Evolutionary conservation across 495 filamentous ascomycete genomes (phyloP).

Genomic region (Aspergillus mulundensis): DNA sequence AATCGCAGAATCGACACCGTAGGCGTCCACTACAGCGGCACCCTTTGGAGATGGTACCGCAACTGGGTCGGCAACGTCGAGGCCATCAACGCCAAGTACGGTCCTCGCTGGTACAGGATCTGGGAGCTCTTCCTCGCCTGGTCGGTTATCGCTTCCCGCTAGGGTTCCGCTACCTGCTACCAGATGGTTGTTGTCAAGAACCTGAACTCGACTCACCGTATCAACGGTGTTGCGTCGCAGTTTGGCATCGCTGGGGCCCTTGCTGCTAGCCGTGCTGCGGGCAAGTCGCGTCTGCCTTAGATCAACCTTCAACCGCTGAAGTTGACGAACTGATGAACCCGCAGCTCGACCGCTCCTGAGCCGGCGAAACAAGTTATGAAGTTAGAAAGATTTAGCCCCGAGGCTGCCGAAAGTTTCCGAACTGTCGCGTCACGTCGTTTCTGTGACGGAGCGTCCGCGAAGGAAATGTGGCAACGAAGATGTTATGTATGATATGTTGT

Average conservation of each 20-base stretch:
- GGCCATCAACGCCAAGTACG: slow-evolving; percentile 94
- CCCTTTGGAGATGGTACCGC: slow-evolving; percentile 96
- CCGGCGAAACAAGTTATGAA: too few species aligned
- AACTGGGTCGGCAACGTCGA: slow-evolving; percentile 98
- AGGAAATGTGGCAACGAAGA: not conserved
- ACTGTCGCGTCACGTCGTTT: too few species aligned
- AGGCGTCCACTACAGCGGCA: slow-evolving; percentile 95
- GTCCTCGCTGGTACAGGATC: slow-evolving; percentile 95
- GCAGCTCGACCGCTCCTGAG: too few species aligned
- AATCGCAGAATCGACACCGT: slow-evolving; percentile 64
- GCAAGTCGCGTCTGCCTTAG: not conserved
- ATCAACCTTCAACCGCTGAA: too few species aligned
- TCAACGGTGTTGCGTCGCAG: slow-evolving; percentile 78
- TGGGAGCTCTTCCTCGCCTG: slow-evolving; percentile 98
- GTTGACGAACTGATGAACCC: too few species aligned
- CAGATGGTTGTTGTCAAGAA: slow-evolving; percentile 97
- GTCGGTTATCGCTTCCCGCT: slow-evolving; percentile 88
- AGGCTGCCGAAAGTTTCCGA: too few species aligned
- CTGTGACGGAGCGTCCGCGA: not conserved
- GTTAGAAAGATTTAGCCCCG: too few species aligned
- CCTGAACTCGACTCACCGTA: slow-evolving; percentile 90
- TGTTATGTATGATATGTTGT: not conserved
- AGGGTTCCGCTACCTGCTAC: slow-evolving; percentile 91
- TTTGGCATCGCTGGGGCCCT: slow-evolving; percentile 68
- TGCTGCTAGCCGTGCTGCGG: slow-evolving; percentile 16